phyloP scores from a whole-genome alignment of 2,329 filamentous ascomycete genomes.

The Thermothelomyces thermophilus region DNA sequence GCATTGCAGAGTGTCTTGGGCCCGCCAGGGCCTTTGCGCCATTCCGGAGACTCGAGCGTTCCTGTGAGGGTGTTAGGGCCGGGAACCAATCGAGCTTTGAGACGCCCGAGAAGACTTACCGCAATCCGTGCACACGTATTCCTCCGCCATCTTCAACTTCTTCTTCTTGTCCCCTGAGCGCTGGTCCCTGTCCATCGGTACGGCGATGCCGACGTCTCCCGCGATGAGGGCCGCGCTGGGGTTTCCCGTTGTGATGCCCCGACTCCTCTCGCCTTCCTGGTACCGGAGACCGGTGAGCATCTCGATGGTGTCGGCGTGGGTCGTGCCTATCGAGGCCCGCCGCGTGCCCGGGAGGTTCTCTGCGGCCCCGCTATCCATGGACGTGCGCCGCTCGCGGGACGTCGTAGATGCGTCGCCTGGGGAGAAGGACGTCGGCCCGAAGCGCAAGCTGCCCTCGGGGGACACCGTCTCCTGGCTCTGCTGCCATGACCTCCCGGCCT shows the following conservation, averaged over 20 bases:
- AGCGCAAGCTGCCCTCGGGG: constrained; percentile 35
- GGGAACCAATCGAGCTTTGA: background rate
- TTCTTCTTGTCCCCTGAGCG: constrained; percentile 74
- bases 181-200: constrained; percentile 70
- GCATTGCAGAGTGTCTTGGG: constrained; percentile 96
- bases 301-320: constrained; percentile 79
- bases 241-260: constrained; percentile 81
- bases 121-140: constrained; percentile 94
- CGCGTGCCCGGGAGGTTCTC: constrained; percentile 62
- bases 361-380: constrained; percentile 63
- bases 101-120: constrained; percentile 41
- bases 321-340: constrained; percentile 64
- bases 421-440: constrained; percentile 4
- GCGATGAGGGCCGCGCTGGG: constrained; percentile 73
- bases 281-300: constrained; percentile 87
- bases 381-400: constrained; percentile 56
- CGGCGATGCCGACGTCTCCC: constrained; percentile 80
- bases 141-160: constrained; percentile 75
- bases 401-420: constrained; percentile 43
- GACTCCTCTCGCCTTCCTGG: constrained; percentile 79
- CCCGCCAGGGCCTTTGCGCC: constrained; percentile 87
- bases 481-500: constrained; percentile 53
- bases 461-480: constrained; percentile 53
- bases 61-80: constrained; percentile 34
- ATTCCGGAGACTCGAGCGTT: constrained; percentile 88